Conservation (phyloP, 768 basidiomycete genomes). For the Collybia nuda region DNA sequence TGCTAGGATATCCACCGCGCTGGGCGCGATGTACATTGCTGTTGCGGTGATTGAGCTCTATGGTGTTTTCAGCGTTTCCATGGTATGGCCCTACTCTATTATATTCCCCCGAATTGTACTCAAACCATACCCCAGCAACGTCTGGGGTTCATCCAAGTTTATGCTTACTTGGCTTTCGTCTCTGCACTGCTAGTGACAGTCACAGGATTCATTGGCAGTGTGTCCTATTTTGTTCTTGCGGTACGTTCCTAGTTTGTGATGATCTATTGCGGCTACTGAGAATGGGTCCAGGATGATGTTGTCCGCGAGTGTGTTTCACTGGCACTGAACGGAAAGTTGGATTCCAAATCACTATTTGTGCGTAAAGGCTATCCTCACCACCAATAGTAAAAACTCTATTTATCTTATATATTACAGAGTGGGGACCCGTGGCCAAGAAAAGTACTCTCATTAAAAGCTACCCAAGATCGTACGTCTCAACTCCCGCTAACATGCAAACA, state of each 20-base stretch:
- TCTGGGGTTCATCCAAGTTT: constrained; percentile 19
- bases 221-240: constrained; percentile 37
- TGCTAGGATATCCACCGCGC: constrained; percentile 33
- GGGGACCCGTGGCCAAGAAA: constrained; percentile 30
- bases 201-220: constrained; percentile 32
- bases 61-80: constrained; percentile 13
- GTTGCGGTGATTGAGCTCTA: constrained; percentile 19
- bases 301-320: constrained; percentile 34
- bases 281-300: constrained; percentile 30
- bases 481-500: not conserved
- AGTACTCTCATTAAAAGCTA: constrained; percentile 19
- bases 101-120: not conserved
- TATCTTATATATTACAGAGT: constrained; percentile 18
- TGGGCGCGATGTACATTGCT: constrained; percentile 31
- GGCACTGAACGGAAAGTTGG: constrained; percentile 28
- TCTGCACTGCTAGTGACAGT: constrained; percentile 33
- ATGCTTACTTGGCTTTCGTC: constrained; percentile 25
- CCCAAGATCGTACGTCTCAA: constrained; percentile 32
- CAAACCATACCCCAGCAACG: constrained; percentile 17
- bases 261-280: not conserved
- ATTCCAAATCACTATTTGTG: constrained; percentile 38
- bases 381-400: not conserved
- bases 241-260: constrained; percentile 21
- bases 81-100: constrained; percentile 8
- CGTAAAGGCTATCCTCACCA: constrained; percentile 3